Evolutionary conservation across 2,329 filamentous ascomycete species (phyloP), one percentile per base, ranked within the genome.

Genomic region (Didymella lethalis): DNA sequence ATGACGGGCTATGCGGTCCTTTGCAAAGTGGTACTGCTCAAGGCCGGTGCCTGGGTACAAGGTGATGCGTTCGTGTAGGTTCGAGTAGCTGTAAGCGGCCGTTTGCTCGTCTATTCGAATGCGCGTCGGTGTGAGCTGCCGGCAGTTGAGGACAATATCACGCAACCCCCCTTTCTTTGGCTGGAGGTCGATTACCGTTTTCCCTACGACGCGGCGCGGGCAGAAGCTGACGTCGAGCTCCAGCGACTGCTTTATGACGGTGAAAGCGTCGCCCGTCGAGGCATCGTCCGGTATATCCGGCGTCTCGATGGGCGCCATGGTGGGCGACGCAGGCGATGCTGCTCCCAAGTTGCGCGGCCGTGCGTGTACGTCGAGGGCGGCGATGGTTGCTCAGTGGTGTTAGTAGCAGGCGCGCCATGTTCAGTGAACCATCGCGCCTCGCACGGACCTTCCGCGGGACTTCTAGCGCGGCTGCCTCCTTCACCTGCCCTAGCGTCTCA

Each of bases 151-250:
- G 44, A 80, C 79, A 48, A 90, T 81, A 23, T 79, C 75, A 60
- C 79, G 81, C 52, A 89, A 77, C 31, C 86, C 82, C 61, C 81
- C 81, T 59, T 81, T 79, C 57, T 84, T 81, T 20, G 88, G 88
- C 66, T 90, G 88, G 53, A 98, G 87, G 29, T 89, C 90, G 67
- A 99, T 90, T 66, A 93, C 90, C 8, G 91, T 92, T 63, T 86
- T 89, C 49, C 95, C 95, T 61, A 86, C 88, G 70, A 98, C 80
- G 71, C 84, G 85, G 77, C 88, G 89, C 53, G 86, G 86, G 64
- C 86, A 84, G 75, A 99, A 96, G 79, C 96, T 91, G 73, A 99
- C 83, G 70, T 98, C 93, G 60, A 99, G 83, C 69, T 93, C 89
- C 48, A 99, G 89, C 75, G 91, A 91, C 79, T 98, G 94, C 78